A percentile compares a stretch with the other conserved stretches of the same genome.
These are phyloP conservation scores for Pichia sporocuriosa DNA, from an alignment of 805 yeast species.

Conservation along the genomic window DNA sequence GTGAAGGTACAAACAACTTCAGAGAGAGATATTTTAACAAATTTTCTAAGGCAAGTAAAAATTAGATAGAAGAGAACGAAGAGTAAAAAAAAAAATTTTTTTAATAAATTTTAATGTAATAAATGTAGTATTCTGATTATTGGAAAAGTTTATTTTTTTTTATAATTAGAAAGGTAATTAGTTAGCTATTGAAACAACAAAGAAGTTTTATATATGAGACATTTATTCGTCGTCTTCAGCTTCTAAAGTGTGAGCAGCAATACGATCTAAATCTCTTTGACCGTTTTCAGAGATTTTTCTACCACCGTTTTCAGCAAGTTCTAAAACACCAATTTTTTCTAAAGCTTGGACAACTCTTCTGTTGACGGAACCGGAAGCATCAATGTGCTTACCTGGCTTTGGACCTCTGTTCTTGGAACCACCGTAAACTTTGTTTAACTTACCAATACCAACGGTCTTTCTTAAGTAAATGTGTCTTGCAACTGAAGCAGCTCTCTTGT, in stretches of 20 bases:
- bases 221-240: slow-evolving; percentile 61
- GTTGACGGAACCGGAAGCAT: slow-evolving; percentile 99
- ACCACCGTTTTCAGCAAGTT: slow-evolving; percentile 96
- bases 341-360: slow-evolving; percentile 97
- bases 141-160: not conserved
- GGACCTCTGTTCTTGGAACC: slow-evolving; percentile 98
- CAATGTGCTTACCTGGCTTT: slow-evolving; percentile 97
- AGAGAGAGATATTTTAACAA: slow-evolving; percentile 73
- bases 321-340: slow-evolving; percentile 96
- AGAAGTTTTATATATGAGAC: slow-evolving; percentile 9
- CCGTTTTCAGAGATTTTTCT: slow-evolving; percentile 99
- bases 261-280: slow-evolving; percentile 99
- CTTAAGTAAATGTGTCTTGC: slow-evolving; percentile 99
- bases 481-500: slow-evolving; percentile 99
- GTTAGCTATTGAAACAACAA: slow-evolving; percentile 3
- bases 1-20: slow-evolving; percentile 50
- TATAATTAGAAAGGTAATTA: slow-evolving; percentile 4
- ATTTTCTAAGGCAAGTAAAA: slow-evolving; percentile 29
- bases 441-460: slow-evolving; percentile 99
- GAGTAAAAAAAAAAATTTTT: not conserved
- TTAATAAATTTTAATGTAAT: not conserved
- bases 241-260: slow-evolving; percentile 97
- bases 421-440: slow-evolving; percentile 98
- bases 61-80: not conserved
- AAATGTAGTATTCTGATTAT: too few species aligned